Base-by-base conservation (phyloP, 768 basidiomycete genomes). In the Lactifluus pinguis region DNA sequence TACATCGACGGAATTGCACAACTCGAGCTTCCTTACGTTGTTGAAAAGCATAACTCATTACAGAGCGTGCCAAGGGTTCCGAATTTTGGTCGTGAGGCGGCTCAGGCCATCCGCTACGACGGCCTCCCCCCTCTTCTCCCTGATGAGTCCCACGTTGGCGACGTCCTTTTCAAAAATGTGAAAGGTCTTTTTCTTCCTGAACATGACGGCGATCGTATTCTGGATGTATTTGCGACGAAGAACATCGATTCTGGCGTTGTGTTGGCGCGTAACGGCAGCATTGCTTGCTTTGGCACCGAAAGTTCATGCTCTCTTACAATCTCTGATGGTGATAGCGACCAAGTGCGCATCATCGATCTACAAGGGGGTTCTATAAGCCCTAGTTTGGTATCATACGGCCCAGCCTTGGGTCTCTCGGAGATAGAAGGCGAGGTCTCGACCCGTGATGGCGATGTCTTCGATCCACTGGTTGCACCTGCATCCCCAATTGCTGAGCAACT, bases 1-100 rank as follows among this genome's bases (percentile, higher is more conserved):
- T 95, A 85, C 77, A 89, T 93, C 61, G 92, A 95, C 67, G 92
- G 92, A 4, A 86, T 93, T 52, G 68, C 86, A 0, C 92, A 95
- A 67, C 67, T 87, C 2, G 68, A 75, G 48, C 68, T 72, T 3
- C 78, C 84, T 3, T 69, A 76, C 64, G 69, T 79, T 17, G 69
- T 77, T 44, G 49, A 72, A 52, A 93, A 95, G 68, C 82, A 86
- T 0, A 49, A 63, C 1, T 57, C 71, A 7, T 75, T 81, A 62
- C 89, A 92, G 66, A 63, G 72, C 7, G 71, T 73, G 0, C 84
- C 85, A 4, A 70, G 74, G 38, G 79, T 79, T 0, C 85, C 86
- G 3, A 76, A 86, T 65, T 89, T 83, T 64, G 77, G 80, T 60
- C 73, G 79, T 56, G 86, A 87, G 65, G 78, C 77, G 4, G 69